Conservation (phyloP, 768 basidiomycete genomes). For the Trametes cubensis region DNA sequence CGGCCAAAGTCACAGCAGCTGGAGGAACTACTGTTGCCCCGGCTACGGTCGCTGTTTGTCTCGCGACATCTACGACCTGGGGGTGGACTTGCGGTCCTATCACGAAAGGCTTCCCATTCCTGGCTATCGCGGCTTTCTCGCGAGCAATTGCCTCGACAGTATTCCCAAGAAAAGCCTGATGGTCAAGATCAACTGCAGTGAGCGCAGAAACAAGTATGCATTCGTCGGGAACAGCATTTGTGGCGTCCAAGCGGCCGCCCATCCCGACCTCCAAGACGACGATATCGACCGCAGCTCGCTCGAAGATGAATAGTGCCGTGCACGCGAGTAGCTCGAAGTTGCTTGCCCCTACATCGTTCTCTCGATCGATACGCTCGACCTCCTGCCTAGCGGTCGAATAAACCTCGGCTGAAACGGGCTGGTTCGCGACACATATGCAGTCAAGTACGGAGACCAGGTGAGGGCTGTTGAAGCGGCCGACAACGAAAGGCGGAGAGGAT, state of each 20-base stretch:
- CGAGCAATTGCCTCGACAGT: conserved; percentile 72
- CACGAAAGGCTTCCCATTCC: conserved; percentile 62
- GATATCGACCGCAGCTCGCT: conserved; percentile 69
- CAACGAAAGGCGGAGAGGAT: conserved; percentile 54
- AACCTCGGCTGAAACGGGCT: conserved; percentile 47
- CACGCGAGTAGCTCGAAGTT: conserved; percentile 87
- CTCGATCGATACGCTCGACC: conserved; percentile 53
- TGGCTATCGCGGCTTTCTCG: conserved; percentile 84
- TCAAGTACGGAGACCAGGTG: conserved; percentile 82
- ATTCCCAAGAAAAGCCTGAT: conserved; percentile 85
- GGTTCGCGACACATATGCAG: conserved; percentile 68
- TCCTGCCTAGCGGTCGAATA: conserved; percentile 51
- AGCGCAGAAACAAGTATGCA: conserved; percentile 77
- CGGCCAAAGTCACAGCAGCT: conserved; percentile 38
- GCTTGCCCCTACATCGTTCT: conserved; percentile 52
- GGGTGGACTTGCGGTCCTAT: conserved; percentile 63
- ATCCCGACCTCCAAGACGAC: conserved; percentile 92
- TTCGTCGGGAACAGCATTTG: conserved; percentile 79
- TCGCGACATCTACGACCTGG: conserved; percentile 50
- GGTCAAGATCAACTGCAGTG: conserved; percentile 89
- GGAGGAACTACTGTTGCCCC: conserved; percentile 42
- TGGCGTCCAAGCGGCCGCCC: conserved; percentile 92
- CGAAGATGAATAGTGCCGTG: conserved; percentile 78
- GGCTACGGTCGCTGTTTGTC: conserved; percentile 43
- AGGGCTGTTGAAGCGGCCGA: conserved; percentile 91